Evolutionary conservation across 352 stramenopile species (phyloP), one percentile per base, ranked within the genome.

Genomic region (Discostella stelligera): DNA sequence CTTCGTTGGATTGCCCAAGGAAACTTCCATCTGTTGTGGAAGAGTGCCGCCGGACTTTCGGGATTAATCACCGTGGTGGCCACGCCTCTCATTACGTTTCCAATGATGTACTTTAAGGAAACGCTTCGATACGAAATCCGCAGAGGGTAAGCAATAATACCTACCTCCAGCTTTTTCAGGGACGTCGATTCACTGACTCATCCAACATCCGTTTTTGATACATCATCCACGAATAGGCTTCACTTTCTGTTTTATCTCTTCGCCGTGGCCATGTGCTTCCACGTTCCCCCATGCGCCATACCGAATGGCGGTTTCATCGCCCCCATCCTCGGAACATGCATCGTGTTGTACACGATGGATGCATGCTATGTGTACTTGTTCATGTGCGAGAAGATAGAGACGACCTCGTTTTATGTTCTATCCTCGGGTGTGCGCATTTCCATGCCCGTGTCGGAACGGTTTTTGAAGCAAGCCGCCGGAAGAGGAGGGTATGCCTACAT

Each of bases 361-460:
- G 55, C 64, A 16, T 50, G 52, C 13, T 85, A 83, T 52, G 65
- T 74, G 6, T 70, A 66, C 9, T 48, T 85, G 14, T 83, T 83
- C 64, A 87, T 87, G 80, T 77, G 67, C 9, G 80, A 87, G 41
- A 83, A 80, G 16, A 82, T 87, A 7, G 72, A 85, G 18, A 83
- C 72, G 1, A 80, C 77, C 7, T 46, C 58, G 3, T 86, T 84
- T 39, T 68, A 80, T 56, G 80, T 84, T 1, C 18, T 86, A 14
- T 53, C 77, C 8, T 67, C 48, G 25, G 80, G 80, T 18, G 80
- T 85, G 16, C 61, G 66, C 30, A 80, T 87, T 37, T 77, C 76
- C 0, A 80, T 87, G 80, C 21, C 54, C 13, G 76, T 85, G 0
- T 85, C 76, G 20, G 60, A 87, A 11, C 50, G 66, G 0, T 86